Evolutionary conservation across 768 basidiomycete genomes (phyloP), one percentile per base, ranked within the genome.

Genomic region (Amyloporia xantha): DNA sequence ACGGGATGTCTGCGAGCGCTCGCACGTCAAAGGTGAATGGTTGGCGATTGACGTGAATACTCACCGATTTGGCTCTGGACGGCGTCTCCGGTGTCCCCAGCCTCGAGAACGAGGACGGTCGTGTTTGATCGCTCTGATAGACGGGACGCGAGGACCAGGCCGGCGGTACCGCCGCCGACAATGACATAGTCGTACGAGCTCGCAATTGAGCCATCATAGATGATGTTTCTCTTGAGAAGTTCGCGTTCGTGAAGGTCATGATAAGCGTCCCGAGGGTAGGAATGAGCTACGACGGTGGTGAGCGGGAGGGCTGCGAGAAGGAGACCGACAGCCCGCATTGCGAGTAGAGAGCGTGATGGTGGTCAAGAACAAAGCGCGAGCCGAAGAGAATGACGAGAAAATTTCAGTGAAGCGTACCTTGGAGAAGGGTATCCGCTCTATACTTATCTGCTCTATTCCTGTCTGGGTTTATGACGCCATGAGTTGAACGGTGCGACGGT

Each of bases 151-250:
- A 76, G 59, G 15, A 71, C 72, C 40, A 75, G 65, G 13, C 76
- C 76, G 15, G 70, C 71, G 24, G 73, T 65, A 23, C 75, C 75
- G 41, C 76, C 75, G 42, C 75, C 74, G 15, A 65, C 68, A 54
- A 75, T 69, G 48, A 83, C 70, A 59, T 76, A 81, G 66, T 82
- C 81, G 58, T 77, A 82, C 0, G 72, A 57, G 37, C 55, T 50
- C 5, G 69, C 66, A 35, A 74, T 58, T 30, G 68, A 62, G 30
- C 66, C 65, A 27, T 69, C 59, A 45, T 66, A 59, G 42, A 76
- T 65, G 55, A 75, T 72, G 48, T 68, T 70, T 21, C 73, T 66
- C 33, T 58, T 58, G 53, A 38, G n/a, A 15, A 38, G 37, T 5
- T 23, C 30, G 44, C 44, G 44, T 45, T 45, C 44, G 44, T 35